A percentile compares a stretch with the other conserved stretches of the same genome.
These are phyloP conservation scores for Tephrocybe sp. DNA, from an alignment of 768 basidiomycete species.

Conservation along the genomic window DNA sequence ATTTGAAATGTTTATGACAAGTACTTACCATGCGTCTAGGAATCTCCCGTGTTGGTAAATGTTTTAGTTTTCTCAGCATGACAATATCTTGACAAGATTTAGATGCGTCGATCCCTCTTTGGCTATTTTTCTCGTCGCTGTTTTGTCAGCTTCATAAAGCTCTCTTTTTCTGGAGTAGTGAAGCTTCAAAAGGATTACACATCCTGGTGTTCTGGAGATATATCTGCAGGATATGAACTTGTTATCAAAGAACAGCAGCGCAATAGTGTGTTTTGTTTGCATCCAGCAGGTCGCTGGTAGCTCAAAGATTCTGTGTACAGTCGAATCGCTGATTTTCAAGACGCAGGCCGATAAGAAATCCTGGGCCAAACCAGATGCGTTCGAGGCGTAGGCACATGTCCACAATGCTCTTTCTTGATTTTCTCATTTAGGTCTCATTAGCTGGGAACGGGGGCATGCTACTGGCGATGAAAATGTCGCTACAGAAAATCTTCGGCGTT, in stretches of 20 bases:
- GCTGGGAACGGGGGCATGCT: conserved; percentile 64
- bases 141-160: conserved; percentile 68
- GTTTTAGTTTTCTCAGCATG: conserved; percentile 3
- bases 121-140: conserved; percentile 82
- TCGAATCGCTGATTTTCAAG: conserved; percentile 55
- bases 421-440: conserved; percentile 23
- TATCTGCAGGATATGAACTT: conserved; percentile 44
- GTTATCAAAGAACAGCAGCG: conserved; percentile 53
- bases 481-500: conserved; percentile 67
- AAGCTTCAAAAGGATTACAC: conserved; percentile 66
- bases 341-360: conserved; percentile 62
- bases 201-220: conserved; percentile 54
- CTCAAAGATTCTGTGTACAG: conserved; percentile 17
- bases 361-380: conserved; percentile 61
- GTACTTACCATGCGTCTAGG: conserved; percentile 18
- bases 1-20: neutral
- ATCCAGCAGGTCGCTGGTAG: neutral
- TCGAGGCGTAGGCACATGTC: conserved; percentile 47
- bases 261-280: conserved; percentile 29
- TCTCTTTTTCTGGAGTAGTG: conserved; percentile 71
- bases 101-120: conserved; percentile 77
- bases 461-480: conserved; percentile 70
- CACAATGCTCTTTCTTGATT: neutral
- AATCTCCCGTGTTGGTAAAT: conserved; percentile 30
- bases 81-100: neutral